phyloP scores from a whole-genome alignment of 2,329 filamentous ascomycete species.

The Fusarium tjaetaba region DNA sequence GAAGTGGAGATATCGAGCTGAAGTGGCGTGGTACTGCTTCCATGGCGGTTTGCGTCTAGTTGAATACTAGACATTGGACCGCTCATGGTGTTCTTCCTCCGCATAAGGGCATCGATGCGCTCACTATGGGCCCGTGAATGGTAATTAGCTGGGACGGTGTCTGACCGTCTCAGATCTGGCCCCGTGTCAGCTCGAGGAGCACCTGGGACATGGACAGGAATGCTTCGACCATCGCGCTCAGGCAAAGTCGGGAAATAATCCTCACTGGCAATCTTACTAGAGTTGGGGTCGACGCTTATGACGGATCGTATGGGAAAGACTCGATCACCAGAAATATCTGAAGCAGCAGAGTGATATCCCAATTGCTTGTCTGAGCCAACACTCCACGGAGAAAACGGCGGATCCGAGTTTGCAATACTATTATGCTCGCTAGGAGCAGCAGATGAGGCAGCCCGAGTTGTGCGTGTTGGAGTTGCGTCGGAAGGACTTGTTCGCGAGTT shows the following conservation, averaged over 20 bases:
- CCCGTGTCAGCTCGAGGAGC: conserved; percentile 45
- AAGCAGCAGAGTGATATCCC: conserved; percentile 45
- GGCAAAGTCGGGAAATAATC: conserved; percentile 51
- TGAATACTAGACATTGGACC: conserved; percentile 58
- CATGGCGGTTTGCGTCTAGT: conserved; percentile 54
- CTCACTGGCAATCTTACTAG: conserved; percentile 52
- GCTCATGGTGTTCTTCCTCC: conserved; percentile 49
- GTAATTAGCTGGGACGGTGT: conserved; percentile 40
- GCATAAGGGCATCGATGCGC: conserved; percentile 30
- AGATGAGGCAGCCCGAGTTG: conserved; percentile 25
- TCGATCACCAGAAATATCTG: conserved; percentile 62
- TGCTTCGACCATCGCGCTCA: conserved; percentile 46
- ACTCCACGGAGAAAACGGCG: conserved; percentile 54
- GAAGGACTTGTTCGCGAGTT: conserved; percentile 4
- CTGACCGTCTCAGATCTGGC: conserved; percentile 41
- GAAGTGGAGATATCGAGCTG: conserved; percentile 47
- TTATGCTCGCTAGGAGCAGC: conserved; percentile 33
- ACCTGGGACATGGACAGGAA: conserved; percentile 45
- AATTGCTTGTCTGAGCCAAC: conserved; percentile 54
- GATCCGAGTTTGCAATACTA: conserved; percentile 32
- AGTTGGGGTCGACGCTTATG: conserved; percentile 72
- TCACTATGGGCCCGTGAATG: conserved; percentile 33
- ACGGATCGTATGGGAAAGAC: conserved; percentile 88
- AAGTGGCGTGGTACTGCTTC: conserved; percentile 47
- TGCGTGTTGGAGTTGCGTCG: conserved; percentile 12